Percentiles rank a stretch among this genome's conserved stretches.
These are phyloP conservation scores for Medakamo hakoo DNA, from an alignment of 139 green algal genomes.

Conservation along the genomic window DNA sequence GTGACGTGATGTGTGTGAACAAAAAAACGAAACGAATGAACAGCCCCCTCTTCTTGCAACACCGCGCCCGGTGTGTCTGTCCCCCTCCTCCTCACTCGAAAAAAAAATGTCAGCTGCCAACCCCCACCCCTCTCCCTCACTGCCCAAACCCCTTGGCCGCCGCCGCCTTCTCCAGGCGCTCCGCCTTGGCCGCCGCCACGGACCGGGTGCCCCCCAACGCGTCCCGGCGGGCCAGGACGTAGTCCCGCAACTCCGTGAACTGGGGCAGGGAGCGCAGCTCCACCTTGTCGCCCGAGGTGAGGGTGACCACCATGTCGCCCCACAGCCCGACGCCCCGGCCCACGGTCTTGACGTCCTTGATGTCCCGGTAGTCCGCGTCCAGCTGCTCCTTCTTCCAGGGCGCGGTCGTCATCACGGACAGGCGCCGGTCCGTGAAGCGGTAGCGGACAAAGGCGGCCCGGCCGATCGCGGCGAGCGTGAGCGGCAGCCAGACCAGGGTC, in stretches of 20 bases:
- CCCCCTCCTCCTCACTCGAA: too few relatives aligned
- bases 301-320: conserved; percentile 80
- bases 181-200: conserved; percentile 3
- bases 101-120: neutral
- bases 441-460: conserved; percentile 75
- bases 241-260: conserved; percentile 66
- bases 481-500: conserved; percentile 69
- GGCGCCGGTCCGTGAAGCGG: conserved; percentile 65
- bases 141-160: neutral
- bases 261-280: conserved; percentile 64
- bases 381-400: conserved; percentile 71
- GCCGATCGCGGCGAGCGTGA: conserved; percentile 52
- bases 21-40: too few relatives aligned
- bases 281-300: conserved; percentile 57
- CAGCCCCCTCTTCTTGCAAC: too few relatives aligned
- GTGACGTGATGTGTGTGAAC: too few relatives aligned
- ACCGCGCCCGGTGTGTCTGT: too few relatives aligned
- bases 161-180: too few relatives aligned
- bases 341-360: conserved; percentile 55
- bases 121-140: neutral
- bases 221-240: conserved; percentile 51
- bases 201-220: too few relatives aligned
- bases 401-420: conserved; percentile 54
- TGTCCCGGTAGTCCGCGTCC: conserved; percentile 42
- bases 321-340: conserved; percentile 58